phyloP scores from a whole-genome alignment of 345 rosid species.

The Ricinus communis region DNA sequence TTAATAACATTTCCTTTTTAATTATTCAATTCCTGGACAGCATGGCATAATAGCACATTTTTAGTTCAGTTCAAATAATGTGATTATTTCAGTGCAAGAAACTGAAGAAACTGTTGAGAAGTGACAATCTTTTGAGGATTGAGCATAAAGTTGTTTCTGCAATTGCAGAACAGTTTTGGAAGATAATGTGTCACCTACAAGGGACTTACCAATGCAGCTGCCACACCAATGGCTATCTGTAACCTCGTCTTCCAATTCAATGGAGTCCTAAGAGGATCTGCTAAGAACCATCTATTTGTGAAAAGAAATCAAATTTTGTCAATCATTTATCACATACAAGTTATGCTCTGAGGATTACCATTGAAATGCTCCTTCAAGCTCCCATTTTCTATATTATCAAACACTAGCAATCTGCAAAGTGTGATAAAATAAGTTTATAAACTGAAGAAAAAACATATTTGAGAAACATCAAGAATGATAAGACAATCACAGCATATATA shows the following conservation, averaged over 20 bases:
- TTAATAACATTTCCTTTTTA: too few species aligned
- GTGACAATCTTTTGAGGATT: too few species aligned
- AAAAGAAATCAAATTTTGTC: constrained; percentile 5
- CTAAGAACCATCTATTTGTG: constrained; percentile 21
- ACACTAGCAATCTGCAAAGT: constrained; percentile 70
- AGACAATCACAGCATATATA: neutral
- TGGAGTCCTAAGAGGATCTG: constrained; percentile 95
- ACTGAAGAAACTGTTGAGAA: too few species aligned
- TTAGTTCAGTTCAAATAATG: too few species aligned
- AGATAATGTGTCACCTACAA: constrained; percentile 4
- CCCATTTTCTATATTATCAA: constrained; percentile 74
- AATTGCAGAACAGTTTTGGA: neutral
- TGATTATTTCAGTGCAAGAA: too few species aligned
- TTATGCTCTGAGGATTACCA: constrained; percentile 46
- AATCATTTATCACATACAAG: neutral
- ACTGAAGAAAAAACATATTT: neutral
- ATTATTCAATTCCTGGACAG: too few species aligned
- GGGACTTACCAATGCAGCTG: constrained; percentile 83
- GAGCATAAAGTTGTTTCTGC: neutral
- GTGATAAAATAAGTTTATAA: neutral
- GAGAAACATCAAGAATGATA: neutral
- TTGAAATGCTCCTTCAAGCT: constrained; percentile 87
- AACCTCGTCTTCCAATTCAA: constrained; percentile 85
- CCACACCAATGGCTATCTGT: constrained; percentile 78
- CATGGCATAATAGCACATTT: too few species aligned